Evolutionary conservation across 768 basidiomycete species (phyloP).

Genomic region (Suillus lakei): DNA sequence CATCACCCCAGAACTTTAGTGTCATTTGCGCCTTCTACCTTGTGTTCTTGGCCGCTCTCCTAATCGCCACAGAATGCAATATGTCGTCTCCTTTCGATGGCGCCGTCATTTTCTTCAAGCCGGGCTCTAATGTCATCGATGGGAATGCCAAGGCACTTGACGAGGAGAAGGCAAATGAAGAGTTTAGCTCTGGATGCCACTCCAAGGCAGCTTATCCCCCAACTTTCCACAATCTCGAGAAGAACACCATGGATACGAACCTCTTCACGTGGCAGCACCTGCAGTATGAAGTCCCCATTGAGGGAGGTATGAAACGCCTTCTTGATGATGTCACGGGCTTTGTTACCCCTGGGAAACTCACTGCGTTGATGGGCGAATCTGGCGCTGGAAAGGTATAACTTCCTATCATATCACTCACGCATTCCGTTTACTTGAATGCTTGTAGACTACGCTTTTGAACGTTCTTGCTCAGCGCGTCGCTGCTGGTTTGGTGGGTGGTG

Average conservation of each 20-base stretch:
- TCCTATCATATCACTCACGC: neutral
- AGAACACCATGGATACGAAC: constrained; percentile 44
- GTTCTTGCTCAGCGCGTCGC: constrained; percentile 53
- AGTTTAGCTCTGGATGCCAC: constrained; percentile 1
- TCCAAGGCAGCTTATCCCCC: constrained; percentile 5
- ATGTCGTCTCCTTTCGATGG: constrained; percentile 39
- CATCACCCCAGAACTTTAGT: constrained; percentile 57
- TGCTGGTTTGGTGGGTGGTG: constrained; percentile 52
- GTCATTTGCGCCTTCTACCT: constrained; percentile 69
- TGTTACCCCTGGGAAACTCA: constrained; percentile 80
- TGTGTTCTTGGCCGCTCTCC: constrained; percentile 57
- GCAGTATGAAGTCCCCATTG: constrained; percentile 57
- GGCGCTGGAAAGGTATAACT: constrained; percentile 48
- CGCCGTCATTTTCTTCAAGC: constrained; percentile 67
- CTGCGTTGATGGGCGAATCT: constrained; percentile 75
- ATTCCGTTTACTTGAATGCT: neutral
- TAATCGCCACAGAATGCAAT: constrained; percentile 63
- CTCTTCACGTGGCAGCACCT: constrained; percentile 84
- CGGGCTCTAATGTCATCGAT: constrained; percentile 44
- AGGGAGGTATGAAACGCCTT: constrained; percentile 49
- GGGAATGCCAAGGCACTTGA: constrained; percentile 28
- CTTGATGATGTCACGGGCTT: constrained; percentile 79
- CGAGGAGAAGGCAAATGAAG: constrained; percentile 34
- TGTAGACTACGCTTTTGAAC: constrained; percentile 57
- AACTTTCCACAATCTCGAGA: constrained; percentile 38